Base-by-base conservation (phyloP, 306 rosid genomes). In the Inga laurina region DNA sequence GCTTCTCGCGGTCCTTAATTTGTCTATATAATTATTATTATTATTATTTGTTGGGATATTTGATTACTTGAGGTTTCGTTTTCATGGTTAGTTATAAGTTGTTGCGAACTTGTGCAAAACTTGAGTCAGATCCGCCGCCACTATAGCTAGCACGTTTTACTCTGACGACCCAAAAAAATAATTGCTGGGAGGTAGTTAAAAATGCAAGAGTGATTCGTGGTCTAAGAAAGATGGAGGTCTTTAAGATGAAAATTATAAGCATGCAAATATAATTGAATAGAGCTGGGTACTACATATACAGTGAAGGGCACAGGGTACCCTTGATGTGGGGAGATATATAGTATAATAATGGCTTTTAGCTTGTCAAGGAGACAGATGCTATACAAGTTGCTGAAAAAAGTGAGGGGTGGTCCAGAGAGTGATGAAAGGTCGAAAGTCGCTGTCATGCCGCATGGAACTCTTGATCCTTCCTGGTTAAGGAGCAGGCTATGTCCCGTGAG, bases 51-150 rank as follows among this genome's bases (percentile, higher is more conserved):
- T 52, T 52, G 39, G 54, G 62, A 48, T 79, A 39, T 35, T 59
- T 72, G 68, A 49, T 87, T 82, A 72, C 84, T 67, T 76, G 49
- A 32, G 61, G 51, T 74, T 78, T 87, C 81, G 56, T 83, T 86
- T 92, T 90, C 90, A 74, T 72, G 69, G 82, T 86, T 86, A 54
- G 88, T 89, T 91, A 81, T 75, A 32, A 73, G 91, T 86, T 81
- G 88, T 68, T 77, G 82, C 46, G 65, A 84, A 86, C 37, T 81
- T 44, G 14, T 57, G 19, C 24, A 61, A 52, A 45, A 71, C 66
- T 72, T 67, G 14, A 67, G 45, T 3, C 13, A 18, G 37, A 46
- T 73, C 46, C 74, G 56, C 72, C 66, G 30, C 71, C 66, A 32
- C n/a, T 56, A 6, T 39, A 22, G 66, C 34, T 10, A 24, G 62